A percentile compares a stretch with the other conserved stretches of the same genome.
phyloP scores from a whole-genome alignment of 164 flowering plant genomes.

The Piper longum region DNA sequence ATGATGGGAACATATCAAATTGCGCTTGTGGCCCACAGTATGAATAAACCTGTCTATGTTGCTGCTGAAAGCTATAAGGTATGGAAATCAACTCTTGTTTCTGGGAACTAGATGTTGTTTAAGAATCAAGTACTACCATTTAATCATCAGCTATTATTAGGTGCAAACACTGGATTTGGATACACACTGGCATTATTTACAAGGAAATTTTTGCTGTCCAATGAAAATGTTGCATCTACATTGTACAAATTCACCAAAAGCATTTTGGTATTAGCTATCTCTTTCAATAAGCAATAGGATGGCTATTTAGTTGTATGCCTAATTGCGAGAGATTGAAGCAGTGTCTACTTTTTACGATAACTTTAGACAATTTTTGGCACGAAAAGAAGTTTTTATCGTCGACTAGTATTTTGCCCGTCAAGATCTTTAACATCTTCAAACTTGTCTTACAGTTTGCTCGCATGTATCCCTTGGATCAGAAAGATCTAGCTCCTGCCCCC shows the following conservation, averaged over 20 bases:
- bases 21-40: constrained; percentile 85
- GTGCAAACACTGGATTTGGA: not conserved
- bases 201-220: too few relatives aligned
- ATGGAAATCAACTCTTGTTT: not conserved
- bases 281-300: too few relatives aligned
- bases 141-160: not conserved
- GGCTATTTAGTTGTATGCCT: too few relatives aligned
- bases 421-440: not conserved
- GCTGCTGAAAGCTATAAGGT: constrained; percentile 99
- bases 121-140: too few relatives aligned
- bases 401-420: not conserved
- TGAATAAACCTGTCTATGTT: constrained; percentile 92
- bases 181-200: too few relatives aligned
- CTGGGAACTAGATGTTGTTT: not conserved
- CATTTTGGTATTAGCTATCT: too few relatives aligned
- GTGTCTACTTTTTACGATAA: too few relatives aligned
- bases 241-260: too few relatives aligned
- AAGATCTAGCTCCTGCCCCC: constrained; percentile 80
- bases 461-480: constrained; percentile 86
- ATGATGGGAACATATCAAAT: constrained; percentile 98
- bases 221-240: too few relatives aligned
- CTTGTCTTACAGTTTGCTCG: constrained; percentile 76
- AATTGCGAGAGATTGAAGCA: too few relatives aligned
- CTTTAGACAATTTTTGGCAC: not conserved
- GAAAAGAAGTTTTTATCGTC: not conserved